These are phyloP conservation scores for Phascolomyces articulosus DNA, from an alignment of 371 early-diverging fungal genomes.

Conservation along the genomic window DNA sequence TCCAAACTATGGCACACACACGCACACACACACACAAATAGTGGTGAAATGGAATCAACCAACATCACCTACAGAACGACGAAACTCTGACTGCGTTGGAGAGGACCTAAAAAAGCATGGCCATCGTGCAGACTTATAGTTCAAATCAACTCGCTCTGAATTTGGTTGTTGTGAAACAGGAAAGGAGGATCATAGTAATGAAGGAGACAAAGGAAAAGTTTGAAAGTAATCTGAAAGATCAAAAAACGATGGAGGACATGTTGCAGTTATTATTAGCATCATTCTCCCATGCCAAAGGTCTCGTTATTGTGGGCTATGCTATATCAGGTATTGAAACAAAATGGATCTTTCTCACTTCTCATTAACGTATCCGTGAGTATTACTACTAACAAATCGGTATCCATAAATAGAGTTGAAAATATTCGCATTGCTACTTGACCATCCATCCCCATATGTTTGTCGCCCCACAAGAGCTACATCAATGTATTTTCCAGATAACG, in stretches of 20 bases:
- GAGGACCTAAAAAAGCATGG: constrained; percentile 8
- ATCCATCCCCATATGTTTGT: neutral
- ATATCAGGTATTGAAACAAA: constrained; percentile 2
- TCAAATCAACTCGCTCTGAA: constrained; percentile 4
- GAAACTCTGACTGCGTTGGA: neutral
- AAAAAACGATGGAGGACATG: constrained; percentile 8
- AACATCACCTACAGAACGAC: neutral
- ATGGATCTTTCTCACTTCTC: neutral
- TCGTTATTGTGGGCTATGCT: neutral
- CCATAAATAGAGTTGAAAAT: neutral
- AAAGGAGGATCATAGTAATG: constrained; percentile 8
- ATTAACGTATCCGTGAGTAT: neutral
- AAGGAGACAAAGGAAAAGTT: constrained; percentile 12
- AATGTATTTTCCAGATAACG: neutral
- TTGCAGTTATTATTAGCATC: neutral
- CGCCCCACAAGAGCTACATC: neutral
- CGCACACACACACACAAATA: neutral
- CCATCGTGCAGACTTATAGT: constrained; percentile 7
- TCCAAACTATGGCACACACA: neutral
- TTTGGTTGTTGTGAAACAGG: constrained; percentile 11
- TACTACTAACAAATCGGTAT: neutral
- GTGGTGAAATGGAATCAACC: neutral
- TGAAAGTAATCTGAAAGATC: neutral
- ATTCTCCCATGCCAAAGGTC: neutral
- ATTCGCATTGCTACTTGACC: neutral